Conservation (phyloP, 2,329 filamentous ascomycete genomes). For the Lithohypha guttulata region DNA sequence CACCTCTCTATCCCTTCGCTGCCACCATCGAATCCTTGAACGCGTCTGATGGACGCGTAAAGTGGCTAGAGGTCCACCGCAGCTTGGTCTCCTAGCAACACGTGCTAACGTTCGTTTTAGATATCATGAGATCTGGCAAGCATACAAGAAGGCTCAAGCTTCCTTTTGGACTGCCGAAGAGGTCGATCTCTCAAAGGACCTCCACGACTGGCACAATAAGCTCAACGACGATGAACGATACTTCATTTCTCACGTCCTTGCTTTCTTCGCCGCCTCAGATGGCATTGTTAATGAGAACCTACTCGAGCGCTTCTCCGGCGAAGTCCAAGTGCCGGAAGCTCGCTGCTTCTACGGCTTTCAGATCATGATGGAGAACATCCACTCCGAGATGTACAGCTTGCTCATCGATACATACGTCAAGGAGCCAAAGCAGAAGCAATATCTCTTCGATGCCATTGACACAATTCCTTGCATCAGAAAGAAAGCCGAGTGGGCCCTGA, state of each 20-base stretch:
- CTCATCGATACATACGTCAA: constrained; percentile 99
- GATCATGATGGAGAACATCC: constrained; percentile 99
- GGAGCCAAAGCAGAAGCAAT: constrained; percentile 83
- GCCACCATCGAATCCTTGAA: too few species aligned
- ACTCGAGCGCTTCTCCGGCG: constrained; percentile 90
- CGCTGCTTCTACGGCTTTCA: constrained; percentile 99
- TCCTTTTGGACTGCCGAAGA: constrained; percentile 99
- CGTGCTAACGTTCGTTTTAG: constrained; percentile 4
- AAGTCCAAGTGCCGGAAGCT: constrained; percentile 94
- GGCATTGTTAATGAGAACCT: constrained; percentile 99
- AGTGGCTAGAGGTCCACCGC: constrained; percentile 36
- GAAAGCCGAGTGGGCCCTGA: constrained; percentile 96
- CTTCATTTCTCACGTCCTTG: constrained; percentile 96
- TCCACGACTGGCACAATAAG: constrained; percentile 98
- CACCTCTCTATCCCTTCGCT: constrained; percentile 62
- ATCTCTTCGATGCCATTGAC: constrained; percentile 97
- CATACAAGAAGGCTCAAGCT: constrained; percentile 99
- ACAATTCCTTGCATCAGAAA: constrained; percentile 97
- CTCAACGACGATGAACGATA: constrained; percentile 94
- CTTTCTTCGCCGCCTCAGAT: constrained; percentile 97
- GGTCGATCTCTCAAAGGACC: constrained; percentile 96
- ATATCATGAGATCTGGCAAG: constrained; percentile 16
- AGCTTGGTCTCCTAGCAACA: neutral
- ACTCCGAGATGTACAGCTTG: constrained; percentile 98
- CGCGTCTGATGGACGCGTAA: too few species aligned